Evolutionary conservation across 257 asterid species (phyloP).

Genomic region (Solanum chiquidenum): DNA sequence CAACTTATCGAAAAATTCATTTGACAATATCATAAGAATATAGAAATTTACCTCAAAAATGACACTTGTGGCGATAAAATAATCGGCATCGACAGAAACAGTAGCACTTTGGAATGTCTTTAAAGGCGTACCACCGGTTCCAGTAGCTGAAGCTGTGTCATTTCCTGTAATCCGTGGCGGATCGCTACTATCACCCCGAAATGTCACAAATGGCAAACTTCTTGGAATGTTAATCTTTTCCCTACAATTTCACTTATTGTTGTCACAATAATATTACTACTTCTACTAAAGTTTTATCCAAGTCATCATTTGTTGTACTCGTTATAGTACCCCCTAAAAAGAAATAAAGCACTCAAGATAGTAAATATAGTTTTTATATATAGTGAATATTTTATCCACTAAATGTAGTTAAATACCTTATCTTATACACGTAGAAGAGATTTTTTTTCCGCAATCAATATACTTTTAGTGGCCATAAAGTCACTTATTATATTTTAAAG

Average conservation of each 20-base stretch:
- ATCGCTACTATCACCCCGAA: conserved; percentile 25
- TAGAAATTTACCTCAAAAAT: conserved; percentile 33
- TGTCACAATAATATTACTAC: background rate
- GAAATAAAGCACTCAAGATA: background rate
- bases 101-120: conserved; percentile 45
- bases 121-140: conserved; percentile 25
- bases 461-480: background rate
- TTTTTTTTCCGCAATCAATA: background rate
- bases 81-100: conserved; percentile 41
- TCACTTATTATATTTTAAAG: background rate
- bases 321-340: background rate
- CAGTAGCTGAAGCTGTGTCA: conserved; percentile 33
- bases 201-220: conserved; percentile 31
- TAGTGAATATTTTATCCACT: background rate
- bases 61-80: conserved; percentile 34
- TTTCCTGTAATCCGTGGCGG: conserved; percentile 41
- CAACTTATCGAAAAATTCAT: no score
- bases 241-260: conserved; percentile 7
- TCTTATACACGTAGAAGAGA: background rate
- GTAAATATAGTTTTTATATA: background rate
- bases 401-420: background rate
- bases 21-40: background rate
- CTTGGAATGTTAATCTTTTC: conserved; percentile 42
- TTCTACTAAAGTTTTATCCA: background rate
- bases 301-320: background rate